These are phyloP conservation scores for Penicillium soppii DNA, from an alignment of 495 filamentous ascomycete species.

Conservation along the genomic window DNA sequence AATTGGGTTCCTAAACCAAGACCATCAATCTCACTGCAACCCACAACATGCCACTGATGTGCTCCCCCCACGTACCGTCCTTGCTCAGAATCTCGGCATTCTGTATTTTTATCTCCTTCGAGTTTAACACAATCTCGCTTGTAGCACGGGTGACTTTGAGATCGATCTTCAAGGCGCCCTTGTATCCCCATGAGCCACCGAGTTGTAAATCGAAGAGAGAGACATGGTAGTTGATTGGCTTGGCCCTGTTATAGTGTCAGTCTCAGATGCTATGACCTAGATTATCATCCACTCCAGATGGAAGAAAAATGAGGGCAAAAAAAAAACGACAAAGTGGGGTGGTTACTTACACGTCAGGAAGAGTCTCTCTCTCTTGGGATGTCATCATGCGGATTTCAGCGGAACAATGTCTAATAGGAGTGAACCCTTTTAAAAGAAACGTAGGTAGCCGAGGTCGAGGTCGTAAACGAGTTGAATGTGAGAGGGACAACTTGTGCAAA, in stretches of 20 bases:
- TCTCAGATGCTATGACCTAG: background rate
- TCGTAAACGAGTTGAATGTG: slow-evolving; percentile 12
- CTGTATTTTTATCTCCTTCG: slow-evolving; percentile 45
- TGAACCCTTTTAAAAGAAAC: slow-evolving; percentile 9
- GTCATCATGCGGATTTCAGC: slow-evolving; percentile 47
- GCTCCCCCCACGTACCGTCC: slow-evolving; percentile 26
- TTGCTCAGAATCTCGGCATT: slow-evolving; percentile 31
- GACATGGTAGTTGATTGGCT: slow-evolving; percentile 82
- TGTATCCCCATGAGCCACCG: slow-evolving; percentile 71
- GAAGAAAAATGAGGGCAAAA: background rate
- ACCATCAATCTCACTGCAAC: slow-evolving; percentile 6
- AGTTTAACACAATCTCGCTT: slow-evolving; percentile 74
- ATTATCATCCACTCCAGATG: no score
- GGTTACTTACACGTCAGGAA: slow-evolving; percentile 50
- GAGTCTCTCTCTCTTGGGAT: slow-evolving; percentile 48
- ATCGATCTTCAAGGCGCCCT: slow-evolving; percentile 70
- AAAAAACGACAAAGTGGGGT: background rate
- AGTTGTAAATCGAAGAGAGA: slow-evolving; percentile 77
- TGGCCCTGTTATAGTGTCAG: slow-evolving; percentile 52
- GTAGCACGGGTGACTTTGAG: slow-evolving; percentile 60
- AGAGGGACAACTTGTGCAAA: slow-evolving; percentile 24
- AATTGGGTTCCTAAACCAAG: slow-evolving; percentile 27
- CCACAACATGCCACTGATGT: background rate
- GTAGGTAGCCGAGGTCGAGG: slow-evolving; percentile 19
- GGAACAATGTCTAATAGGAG: slow-evolving; percentile 32